Evolutionary conservation across 139 green algal species (phyloP).

Genomic region (Microglena sp.): DNA sequence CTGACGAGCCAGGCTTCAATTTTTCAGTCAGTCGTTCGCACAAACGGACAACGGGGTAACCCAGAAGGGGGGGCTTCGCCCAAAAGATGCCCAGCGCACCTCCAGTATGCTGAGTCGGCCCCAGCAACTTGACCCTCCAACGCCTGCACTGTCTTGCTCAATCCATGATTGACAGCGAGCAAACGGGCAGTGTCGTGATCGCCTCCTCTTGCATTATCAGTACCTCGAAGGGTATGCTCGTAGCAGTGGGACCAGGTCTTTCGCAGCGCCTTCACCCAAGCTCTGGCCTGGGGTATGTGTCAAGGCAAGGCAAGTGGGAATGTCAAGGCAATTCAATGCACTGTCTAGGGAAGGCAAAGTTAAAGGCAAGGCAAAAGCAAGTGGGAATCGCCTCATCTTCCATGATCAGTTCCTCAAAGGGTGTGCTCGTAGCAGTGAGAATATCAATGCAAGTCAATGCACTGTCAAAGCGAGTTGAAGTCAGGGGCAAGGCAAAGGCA

Average conservation of each 20-base stretch:
- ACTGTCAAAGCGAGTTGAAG: no score
- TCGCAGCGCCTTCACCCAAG: slow-evolving; percentile 48
- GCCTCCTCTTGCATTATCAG: slow-evolving; percentile 9
- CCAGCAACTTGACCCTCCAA: slow-evolving; percentile 8
- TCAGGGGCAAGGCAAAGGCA: no score
- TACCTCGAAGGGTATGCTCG: slow-evolving; percentile 45
- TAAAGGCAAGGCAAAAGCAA: no score
- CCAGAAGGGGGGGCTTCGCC: no score
- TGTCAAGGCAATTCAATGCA: no score
- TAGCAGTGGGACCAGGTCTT: slow-evolving; percentile 56
- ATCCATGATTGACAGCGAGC: slow-evolving; percentile 28
- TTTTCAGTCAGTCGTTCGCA: no score
- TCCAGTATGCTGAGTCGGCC: slow-evolving; percentile 26
- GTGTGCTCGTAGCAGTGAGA: slow-evolving; percentile 63
- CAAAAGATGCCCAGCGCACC: no score
- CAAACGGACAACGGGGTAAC: no score
- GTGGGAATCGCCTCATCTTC: slow-evolving; percentile 9
- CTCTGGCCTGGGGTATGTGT: slow-evolving; percentile 27
- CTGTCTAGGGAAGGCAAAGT: no score
- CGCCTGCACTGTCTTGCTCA: slow-evolving; percentile 16
- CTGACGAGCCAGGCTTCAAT: no score
- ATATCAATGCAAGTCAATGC: no score
- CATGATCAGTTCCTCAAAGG: slow-evolving; percentile 23
- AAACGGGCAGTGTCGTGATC: slow-evolving; percentile 14
- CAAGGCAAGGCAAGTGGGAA: neutral